phyloP scores from a whole-genome alignment of 2,329 filamentous ascomycete genomes.

The Ceratocystis huliohia region DNA sequence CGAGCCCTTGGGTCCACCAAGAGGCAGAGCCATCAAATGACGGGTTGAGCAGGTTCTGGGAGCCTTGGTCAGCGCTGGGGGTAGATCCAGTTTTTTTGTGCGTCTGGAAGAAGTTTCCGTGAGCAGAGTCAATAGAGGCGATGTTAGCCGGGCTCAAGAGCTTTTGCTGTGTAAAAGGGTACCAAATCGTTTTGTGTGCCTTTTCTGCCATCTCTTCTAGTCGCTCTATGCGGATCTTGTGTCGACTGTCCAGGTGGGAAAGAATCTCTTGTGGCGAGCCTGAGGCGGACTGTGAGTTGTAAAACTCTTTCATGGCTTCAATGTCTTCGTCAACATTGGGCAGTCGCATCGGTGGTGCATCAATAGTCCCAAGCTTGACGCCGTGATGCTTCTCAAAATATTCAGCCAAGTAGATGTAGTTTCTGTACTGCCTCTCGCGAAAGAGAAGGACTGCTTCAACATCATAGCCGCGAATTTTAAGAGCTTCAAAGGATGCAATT shows the following conservation, averaged over 20 bases:
- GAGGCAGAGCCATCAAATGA: conserved; percentile 76
- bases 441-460: conserved; percentile 60
- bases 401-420: conserved; percentile 51
- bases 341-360: conserved; percentile 42
- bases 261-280: conserved; percentile 36
- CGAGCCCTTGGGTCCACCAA: conserved; percentile 85
- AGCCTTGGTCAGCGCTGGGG: conserved; percentile 20
- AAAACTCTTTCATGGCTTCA: conserved; percentile 51
- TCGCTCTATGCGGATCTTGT: conserved; percentile 42
- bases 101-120: conserved; percentile 66
- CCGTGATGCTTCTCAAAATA: conserved; percentile 51
- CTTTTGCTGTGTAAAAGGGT: conserved; percentile 74
- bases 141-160: conserved; percentile 50
- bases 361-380: conserved; percentile 45
- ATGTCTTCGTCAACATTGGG: conserved; percentile 36
- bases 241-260: conserved; percentile 38
- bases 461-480: conserved; percentile 67
- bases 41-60: conserved; percentile 39
- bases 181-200: conserved; percentile 62
- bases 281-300: conserved; percentile 35
- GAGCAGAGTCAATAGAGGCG: conserved; percentile 65
- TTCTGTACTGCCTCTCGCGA: conserved; percentile 50
- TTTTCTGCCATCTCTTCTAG: conserved; percentile 49
- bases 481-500: conserved; percentile 67
- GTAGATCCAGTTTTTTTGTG: conserved; percentile 9